Evolutionary conservation across 768 basidiomycete genomes (phyloP), one percentile per base, ranked within the genome.

Genomic region (Leccinum rimulosum): DNA sequence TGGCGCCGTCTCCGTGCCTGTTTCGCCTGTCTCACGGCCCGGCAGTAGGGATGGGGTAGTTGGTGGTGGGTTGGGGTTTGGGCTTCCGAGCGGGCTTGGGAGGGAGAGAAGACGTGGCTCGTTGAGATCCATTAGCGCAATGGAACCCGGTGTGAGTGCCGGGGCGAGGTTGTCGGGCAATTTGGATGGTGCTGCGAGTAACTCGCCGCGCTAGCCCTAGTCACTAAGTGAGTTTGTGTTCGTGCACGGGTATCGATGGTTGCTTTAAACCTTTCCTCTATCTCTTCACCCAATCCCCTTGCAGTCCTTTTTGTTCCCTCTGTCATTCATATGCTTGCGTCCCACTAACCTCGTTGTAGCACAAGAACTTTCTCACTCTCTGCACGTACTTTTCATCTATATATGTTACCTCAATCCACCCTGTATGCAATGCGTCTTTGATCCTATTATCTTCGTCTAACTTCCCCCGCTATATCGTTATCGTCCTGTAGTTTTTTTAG

Each of bases 121-220:
- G 8, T 61, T 73, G 45, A 71, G 73, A 40, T 74, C 74, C 17
- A 66, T 61, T 54, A 66, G 73, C 31, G 66, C 54, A 28, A 55
- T 61, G 49, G 72, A 62, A 30, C 31, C 45, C 1, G 59, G 54
- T 17, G 60, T 63, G 10, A 55, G 62, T 57, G 74, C 11, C 43
- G 19, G 43, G 68, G 73, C 56, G 50, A 79, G 79, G 58, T 70
- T 78, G 12, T 68, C 78, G 3, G 75, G 75, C 33, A 70, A 72
- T 61, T 64, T 73, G 67, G 77, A 79, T 53, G 68, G 62, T 1
- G 68, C 68, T 1, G 68, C 68, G 40, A 70, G 71, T 19, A 68
- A 73, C n/a, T 60, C 63, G 14, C 55, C 51, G 36, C 58, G 55
- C 19, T 31, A 19, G 48, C 50, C 60, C 8, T 15, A 52, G 48